A percentile compares a stretch with the other conserved stretches of the same genome.
These are phyloP conservation scores for Tetrahymena elliotti DNA, from an alignment of 73 alveolate genomes.

Conservation along the genomic window DNA sequence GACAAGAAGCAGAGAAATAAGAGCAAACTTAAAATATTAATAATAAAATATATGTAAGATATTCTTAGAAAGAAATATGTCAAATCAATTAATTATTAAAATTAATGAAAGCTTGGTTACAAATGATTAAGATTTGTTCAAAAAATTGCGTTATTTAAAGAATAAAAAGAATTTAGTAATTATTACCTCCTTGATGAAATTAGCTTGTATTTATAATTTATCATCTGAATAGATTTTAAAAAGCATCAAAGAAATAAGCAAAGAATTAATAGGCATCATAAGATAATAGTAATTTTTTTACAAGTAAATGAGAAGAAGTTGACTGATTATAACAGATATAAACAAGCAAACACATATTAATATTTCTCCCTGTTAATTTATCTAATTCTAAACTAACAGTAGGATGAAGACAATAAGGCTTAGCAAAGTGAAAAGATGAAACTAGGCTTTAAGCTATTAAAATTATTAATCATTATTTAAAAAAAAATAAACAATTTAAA, in stretches of 20 bases:
- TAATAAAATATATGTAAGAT: not conserved
- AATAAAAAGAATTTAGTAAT: not conserved
- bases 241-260: not conserved
- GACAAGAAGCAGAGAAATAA: not conserved
- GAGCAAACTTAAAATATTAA: not conserved
- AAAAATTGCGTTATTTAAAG: not conserved
- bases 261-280: not conserved
- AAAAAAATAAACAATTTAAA: too few species aligned
- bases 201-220: not conserved
- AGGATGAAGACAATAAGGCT: not conserved
- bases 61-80: not conserved
- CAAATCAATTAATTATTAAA: not conserved
- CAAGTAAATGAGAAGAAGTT: not conserved
- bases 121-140: not conserved
- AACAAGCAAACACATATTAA: not conserved
- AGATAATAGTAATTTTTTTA: not conserved
- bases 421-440: not conserved
- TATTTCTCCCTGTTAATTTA: not conserved
- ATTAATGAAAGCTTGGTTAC: not conserved
- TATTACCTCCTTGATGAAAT: not conserved
- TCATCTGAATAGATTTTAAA: not conserved
- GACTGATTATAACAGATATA: not conserved
- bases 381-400: not conserved
- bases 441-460: not conserved
- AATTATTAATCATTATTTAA: too few species aligned